These are phyloP conservation scores for Rhodamnia rubescens DNA, from an alignment of 345 rosid species.

Conservation along the genomic window DNA sequence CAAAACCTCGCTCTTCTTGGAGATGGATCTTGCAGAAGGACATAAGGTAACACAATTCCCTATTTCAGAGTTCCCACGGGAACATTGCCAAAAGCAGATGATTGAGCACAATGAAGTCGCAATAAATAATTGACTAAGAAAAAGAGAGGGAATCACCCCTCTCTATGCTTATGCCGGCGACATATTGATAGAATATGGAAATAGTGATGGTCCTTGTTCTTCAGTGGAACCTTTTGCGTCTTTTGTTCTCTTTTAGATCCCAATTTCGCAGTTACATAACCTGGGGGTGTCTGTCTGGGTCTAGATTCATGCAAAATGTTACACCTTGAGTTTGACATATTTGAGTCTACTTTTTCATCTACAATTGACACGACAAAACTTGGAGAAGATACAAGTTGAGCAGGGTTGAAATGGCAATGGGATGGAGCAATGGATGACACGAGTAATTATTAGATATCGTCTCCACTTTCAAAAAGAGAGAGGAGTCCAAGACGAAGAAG, in stretches of 20 bases:
- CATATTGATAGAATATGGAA: not conserved
- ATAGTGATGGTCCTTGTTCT: not conserved
- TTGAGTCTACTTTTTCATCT: not conserved
- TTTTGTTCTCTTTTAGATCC: not conserved
- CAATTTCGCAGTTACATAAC: not conserved
- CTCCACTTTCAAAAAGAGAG: not conserved
- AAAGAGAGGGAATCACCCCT: not conserved
- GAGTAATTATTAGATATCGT: not conserved
- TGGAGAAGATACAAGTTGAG: no score
- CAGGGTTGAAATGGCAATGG: not conserved
- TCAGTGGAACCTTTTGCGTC: not conserved
- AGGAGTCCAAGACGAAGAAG: not conserved
- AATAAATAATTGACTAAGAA: not conserved
- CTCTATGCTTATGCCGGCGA: not conserved
- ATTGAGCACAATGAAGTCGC: not conserved
- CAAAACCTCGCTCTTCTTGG: constrained; percentile 16
- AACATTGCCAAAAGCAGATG: not conserved
- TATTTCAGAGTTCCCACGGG: not conserved
- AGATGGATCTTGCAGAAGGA: constrained; percentile 2
- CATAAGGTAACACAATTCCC: constrained; percentile 15
- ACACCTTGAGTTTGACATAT: not conserved
- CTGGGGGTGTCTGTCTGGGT: not conserved
- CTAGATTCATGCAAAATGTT: not conserved
- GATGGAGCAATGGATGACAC: not conserved
- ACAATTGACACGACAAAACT: not conserved